Percentiles rank a stretch among this genome's conserved stretches.
Evolutionary conservation across 352 stramenopile genomes (phyloP).

Genomic region (Phytopythium aichiense): DNA sequence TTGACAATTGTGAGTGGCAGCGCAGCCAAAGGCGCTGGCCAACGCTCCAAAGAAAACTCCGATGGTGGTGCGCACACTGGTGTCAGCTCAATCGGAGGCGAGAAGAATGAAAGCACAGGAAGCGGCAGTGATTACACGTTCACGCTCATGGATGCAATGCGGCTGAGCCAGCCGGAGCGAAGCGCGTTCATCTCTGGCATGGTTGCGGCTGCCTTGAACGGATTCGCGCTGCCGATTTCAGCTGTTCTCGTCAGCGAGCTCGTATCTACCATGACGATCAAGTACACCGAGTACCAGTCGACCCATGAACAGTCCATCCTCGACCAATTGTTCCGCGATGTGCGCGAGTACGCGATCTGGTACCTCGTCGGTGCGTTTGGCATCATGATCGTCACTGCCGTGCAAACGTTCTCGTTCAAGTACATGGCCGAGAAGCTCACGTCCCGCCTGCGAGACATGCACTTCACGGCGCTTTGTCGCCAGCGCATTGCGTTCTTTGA

Average conservation of each 20-base stretch:
- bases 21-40: no score
- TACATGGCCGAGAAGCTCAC: conserved; percentile 42
- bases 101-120: conserved; percentile 15
- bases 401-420: conserved; percentile 32
- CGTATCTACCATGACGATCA: conserved; percentile 20
- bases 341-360: conserved; percentile 18
- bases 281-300: conserved; percentile 20
- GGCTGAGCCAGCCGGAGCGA: conserved; percentile 20
- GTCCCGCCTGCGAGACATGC: conserved; percentile 28
- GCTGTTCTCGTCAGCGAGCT: conserved; percentile 23
- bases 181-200: conserved; percentile 22
- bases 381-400: conserved; percentile 9
- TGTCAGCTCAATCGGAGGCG: conserved; percentile 19
- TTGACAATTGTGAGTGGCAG: no score
- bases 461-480: conserved; percentile 31
- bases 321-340: conserved; percentile 18
- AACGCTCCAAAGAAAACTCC: no score
- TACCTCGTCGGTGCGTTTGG: conserved; percentile 24
- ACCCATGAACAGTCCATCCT: conserved; percentile 14
- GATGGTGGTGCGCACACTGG: no score
- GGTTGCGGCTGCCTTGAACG: conserved; percentile 18
- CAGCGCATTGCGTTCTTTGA: conserved; percentile 74
- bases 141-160: conserved; percentile 13
- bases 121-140: not conserved
- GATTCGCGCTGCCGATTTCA: conserved; percentile 20